Base-by-base conservation (phyloP, 225 moss, liverwort and hornwort species). In the Pseudoscleropodium purum region DNA sequence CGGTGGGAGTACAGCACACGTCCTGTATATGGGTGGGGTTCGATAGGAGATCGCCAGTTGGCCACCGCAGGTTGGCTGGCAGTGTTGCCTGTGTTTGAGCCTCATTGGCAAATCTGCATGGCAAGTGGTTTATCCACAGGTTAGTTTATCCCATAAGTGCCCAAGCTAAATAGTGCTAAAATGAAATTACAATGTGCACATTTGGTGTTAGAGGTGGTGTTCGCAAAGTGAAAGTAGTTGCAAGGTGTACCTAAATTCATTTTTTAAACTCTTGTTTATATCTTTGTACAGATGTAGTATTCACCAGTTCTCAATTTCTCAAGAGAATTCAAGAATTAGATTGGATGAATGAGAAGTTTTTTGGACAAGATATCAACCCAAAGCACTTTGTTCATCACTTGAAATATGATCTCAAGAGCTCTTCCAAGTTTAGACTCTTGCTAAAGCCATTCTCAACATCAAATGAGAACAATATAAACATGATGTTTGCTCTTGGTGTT, bases 91-190 rank as follows among this genome's bases (percentile, higher is more conserved):
- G 91, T 98, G 9, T 98, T 96, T 88, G 98, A 98, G 73, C 98
- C 97, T 23, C 98, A 98, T 86, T 98, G 98, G 98, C 98, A 98
- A 93, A 95, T 98, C 39, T 97, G 97, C 93, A 98, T 98, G 98
- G 97, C 97, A 64, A 96, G 93, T 81, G 97, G 98, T 86, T 95
- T 98, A 87, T 98, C 98, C 33, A 95, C 96, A 81, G 98, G 98
- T 98, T 85, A 70, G 90, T 82, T 75, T 36, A 54, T 14, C 31
- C 13, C 49, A 9, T 21, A 49, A 14, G 34, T 36, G 7, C 30
- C 11, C 24, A 10, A 76, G 37, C 76, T 86, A 9, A 45, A 8
- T 47, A 33, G 21, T 81, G 27, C 30, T 81, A 30, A 30, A 29
- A 61, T 27, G 18, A 81, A 81, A 41, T n/a, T 13, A n/a, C 12